phyloP scores from a whole-genome alignment of 306 rosid genomes.

The Morella rubra region DNA sequence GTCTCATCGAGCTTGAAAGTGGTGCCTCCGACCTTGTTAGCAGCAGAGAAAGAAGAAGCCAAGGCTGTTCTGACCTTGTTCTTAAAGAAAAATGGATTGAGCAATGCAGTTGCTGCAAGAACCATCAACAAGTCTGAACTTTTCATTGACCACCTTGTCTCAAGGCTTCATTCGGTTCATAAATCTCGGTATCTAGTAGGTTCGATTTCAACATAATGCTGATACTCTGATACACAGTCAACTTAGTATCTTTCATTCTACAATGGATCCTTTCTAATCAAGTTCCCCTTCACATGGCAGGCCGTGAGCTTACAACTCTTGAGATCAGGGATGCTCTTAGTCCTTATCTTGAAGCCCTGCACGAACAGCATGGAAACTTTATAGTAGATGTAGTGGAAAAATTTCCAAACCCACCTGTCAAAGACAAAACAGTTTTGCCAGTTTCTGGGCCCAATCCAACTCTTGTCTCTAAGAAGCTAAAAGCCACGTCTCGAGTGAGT shows the following conservation, averaged over 20 bases:
- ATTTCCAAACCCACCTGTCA: no score
- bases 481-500: slow-evolving; percentile 63
- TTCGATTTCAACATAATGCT: slow-evolving; percentile 49
- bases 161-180: slow-evolving; percentile 76
- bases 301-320: slow-evolving; percentile 89
- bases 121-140: slow-evolving; percentile 70
- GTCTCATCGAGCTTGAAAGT: slow-evolving; percentile 45
- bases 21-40: slow-evolving; percentile 62
- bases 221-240: slow-evolving; percentile 6
- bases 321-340: slow-evolving; percentile 85
- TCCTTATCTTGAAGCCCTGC: slow-evolving; percentile 68
- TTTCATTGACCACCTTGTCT: slow-evolving; percentile 72
- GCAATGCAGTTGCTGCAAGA: slow-evolving; percentile 71
- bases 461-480: slow-evolving; percentile 51
- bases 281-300: slow-evolving; percentile 42
- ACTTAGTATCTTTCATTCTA: slow-evolving; percentile 5
- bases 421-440: slow-evolving; percentile 34
- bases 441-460: slow-evolving; percentile 36
- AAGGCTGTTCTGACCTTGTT: slow-evolving; percentile 79
- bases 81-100: slow-evolving; percentile 81
- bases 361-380: background rate
- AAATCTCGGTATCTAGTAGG: slow-evolving; percentile 94
- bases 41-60: slow-evolving; percentile 95
- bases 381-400: no score
- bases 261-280: slow-evolving; percentile 26